phyloP scores from a whole-genome alignment of 208 protist species.

The Sergeia podlipaevii region DNA sequence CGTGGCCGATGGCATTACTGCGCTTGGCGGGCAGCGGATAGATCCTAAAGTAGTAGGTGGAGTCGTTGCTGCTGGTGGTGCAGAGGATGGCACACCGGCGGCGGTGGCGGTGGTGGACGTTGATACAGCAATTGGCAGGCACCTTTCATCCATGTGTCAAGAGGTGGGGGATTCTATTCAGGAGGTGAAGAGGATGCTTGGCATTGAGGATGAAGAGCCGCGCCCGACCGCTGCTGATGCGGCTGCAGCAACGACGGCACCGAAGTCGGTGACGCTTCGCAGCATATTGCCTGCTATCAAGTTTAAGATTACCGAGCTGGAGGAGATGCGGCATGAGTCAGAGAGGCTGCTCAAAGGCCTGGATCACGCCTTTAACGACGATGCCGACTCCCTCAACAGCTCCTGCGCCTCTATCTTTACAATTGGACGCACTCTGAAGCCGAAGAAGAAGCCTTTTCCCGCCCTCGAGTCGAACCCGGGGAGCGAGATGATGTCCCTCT shows the following conservation, averaged over 20 bases:
- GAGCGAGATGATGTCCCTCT: conserved; percentile 13
- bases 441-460: conserved; percentile 54
- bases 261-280: conserved; percentile 19
- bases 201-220: conserved; percentile 7
- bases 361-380: conserved; percentile 29
- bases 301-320: conserved; percentile 34
- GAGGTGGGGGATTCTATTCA: conserved; percentile 35
- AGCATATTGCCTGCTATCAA: conserved; percentile 28
- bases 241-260: no score
- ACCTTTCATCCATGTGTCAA: conserved; percentile 23
- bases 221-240: no score
- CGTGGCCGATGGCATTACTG: conserved; percentile 21
- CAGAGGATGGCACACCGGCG: not conserved
- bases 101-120: not conserved
- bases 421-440: conserved; percentile 22
- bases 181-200: conserved; percentile 25
- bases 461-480: conserved; percentile 14
- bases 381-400: conserved; percentile 9
- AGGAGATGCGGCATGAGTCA: conserved; percentile 34
- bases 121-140: conserved; percentile 3
- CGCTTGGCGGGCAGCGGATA: conserved; percentile 12
- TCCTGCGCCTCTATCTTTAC: conserved; percentile 14
- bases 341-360: conserved; percentile 31
- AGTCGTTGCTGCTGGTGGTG: not conserved
- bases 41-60: conserved; percentile 3